phyloP scores from a whole-genome alignment of 345 rosid genomes.

The Euphorbia lathyris region DNA sequence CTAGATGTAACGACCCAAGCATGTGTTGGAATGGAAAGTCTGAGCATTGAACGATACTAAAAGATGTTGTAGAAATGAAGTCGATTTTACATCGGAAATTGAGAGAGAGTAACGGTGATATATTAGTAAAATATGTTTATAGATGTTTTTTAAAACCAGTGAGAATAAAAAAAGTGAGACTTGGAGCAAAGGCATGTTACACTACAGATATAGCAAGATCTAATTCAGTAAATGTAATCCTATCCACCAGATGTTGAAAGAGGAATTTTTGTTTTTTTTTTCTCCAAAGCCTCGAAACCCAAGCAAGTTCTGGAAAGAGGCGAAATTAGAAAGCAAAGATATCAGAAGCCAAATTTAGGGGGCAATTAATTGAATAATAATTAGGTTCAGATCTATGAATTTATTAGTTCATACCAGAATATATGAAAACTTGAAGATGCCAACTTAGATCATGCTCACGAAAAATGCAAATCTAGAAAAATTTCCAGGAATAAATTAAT shows the following conservation, averaged over 20 bases:
- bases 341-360: background rate
- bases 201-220: conserved; percentile 4
- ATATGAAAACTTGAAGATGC: background rate
- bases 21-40: too few relatives aligned
- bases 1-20: too few relatives aligned
- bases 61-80: too few relatives aligned
- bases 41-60: too few relatives aligned
- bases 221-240: background rate
- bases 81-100: too few relatives aligned
- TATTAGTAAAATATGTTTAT: too few relatives aligned
- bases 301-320: background rate
- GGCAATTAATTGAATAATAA: background rate
- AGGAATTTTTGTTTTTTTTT: too few relatives aligned
- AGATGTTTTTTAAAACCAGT: too few relatives aligned
- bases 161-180: too few relatives aligned
- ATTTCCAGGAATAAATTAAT: background rate
- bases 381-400: background rate
- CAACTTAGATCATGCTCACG: background rate
- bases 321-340: background rate
- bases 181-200: too few relatives aligned
- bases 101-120: too few relatives aligned
- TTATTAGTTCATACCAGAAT: background rate
- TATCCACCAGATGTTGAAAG: background rate
- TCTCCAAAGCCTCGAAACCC: background rate
- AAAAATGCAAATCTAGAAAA: background rate